Evolutionary conservation across 495 filamentous ascomycete species (phyloP), one percentile per base, ranked within the genome.

Genomic region (Tuber aestivum): DNA sequence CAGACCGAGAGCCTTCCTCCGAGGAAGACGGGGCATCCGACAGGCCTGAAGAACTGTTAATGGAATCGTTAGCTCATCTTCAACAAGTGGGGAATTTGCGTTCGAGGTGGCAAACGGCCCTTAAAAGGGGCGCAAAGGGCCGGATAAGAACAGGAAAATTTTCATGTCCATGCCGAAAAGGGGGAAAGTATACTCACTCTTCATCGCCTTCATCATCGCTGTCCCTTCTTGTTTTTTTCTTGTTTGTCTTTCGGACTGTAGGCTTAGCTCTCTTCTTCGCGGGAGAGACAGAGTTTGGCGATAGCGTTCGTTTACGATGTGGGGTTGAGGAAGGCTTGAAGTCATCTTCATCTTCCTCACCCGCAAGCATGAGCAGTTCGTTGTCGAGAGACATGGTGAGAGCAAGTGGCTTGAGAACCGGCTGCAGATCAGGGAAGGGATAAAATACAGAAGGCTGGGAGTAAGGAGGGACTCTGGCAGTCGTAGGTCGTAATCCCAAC

Each of bases 1-100:
- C 92, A 8, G 91, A 91, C 75, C 94, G 92, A 35, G 93, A 96
- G 82, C 97, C 94, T 71, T 92, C 92, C 93, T 97, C 97, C 3
- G 92, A 90, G 20, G 91, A 94, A 65, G 56, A 65, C 40, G 93
- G 97, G 78, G 91, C 87, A 72, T 93, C 89, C 3, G 95, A 97
- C 78, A 89, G 85, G 16, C 89, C 91, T 18, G 92, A 94, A n/a
- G 88, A 89, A 70, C 86, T 86, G 37, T 85, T 84, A 9, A 88
- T 89, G 5, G 90, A 91, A 48, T 90, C 92, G 82, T 42, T 20
- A 78, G 56, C 72, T 70, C 38, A 32, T 50, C 27, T 69, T 37
- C 56, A 44, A 18, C 35, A 70, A 65, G 56, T 41, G n/a, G 56
- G 32, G n/a, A 65, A 65, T 65, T 12, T 65, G 23, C 32, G 6